These are phyloP conservation scores for Daldinia childiae DNA, from an alignment of 495 filamentous ascomycete genomes.

Conservation along the genomic window DNA sequence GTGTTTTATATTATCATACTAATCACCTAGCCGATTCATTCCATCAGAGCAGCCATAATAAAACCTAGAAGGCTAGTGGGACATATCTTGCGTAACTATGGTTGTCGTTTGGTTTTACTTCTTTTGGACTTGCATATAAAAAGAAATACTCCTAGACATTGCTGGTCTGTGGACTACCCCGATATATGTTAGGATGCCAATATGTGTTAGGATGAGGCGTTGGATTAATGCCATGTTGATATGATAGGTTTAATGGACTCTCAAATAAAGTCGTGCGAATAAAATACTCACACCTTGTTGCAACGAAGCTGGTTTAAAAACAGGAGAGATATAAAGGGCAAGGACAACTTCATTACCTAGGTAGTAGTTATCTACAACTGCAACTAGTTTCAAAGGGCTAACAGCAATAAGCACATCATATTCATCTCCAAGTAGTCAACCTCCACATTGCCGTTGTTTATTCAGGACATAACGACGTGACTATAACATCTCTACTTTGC, in stretches of 20 bases:
- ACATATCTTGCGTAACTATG: not conserved
- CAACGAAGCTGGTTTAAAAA: not conserved
- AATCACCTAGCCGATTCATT: not conserved
- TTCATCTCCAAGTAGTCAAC: not conserved
- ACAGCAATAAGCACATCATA: not conserved
- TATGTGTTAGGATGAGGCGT: too few relatives aligned
- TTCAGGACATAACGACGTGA: not conserved
- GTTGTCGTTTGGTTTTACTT: not conserved
- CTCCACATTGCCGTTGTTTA: not conserved
- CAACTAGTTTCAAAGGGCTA: not conserved
- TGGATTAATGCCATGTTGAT: too few relatives aligned
- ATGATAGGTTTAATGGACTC: too few relatives aligned
- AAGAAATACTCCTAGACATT: too few relatives aligned
- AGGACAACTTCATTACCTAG: not conserved
- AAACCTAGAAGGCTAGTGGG: not conserved
- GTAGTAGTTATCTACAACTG: not conserved
- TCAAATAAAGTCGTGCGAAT: too few relatives aligned
- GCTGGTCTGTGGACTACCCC: too few relatives aligned
- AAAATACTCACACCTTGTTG: not conserved
- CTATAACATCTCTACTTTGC: conserved; percentile 1
- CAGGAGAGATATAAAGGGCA: not conserved
- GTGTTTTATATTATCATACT: not conserved
- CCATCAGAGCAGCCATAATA: not conserved
- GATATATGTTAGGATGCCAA: too few relatives aligned
- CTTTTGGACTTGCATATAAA: too few relatives aligned